Evolutionary conservation across 2,329 filamentous ascomycete genomes (phyloP), one percentile per base, ranked within the genome.

Genomic region (Bipolaris sorokiniana): DNA sequence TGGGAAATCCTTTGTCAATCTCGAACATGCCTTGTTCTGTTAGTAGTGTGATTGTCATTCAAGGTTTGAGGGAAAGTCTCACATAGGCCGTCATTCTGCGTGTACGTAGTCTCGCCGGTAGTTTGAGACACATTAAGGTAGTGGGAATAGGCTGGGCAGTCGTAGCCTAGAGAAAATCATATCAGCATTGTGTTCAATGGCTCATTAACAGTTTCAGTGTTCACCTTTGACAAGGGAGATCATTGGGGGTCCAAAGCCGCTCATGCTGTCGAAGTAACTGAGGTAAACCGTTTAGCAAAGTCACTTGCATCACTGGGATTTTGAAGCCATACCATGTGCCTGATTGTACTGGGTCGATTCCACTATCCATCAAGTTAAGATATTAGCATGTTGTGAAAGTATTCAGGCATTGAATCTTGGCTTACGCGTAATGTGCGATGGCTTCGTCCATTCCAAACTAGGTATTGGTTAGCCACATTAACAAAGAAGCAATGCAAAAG

Each of bases 391-490:
- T 44, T 28, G 10, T 46, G n/a, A 16, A 31, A 7, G 7, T 15
- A 33, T 2, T 20, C 15, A 46, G 1, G 28, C 2, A 11, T 34
- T 9, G 16, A n/a, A 7, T 46, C 4, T 5, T 34, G 10, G 16
- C 42, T 46, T 33, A 46, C 42, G 42, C 42, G 10, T 46, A 46
- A 20, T 46, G 42, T 46, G 42, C 42, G 16, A 46, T 46, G 42
- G 42, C 42, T 20, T 46, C 42, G 28, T 46, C 42, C 42, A 46
- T 20, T 46, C 42, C 42, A 20, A 46, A 5, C 42, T 46, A 15
- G 10, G 15, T 22, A 33, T 15, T n/a, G 5, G 9, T 46, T 11
- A 46, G 28, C 16, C 10, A 7, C 5, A 33, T 34, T 5, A 7
- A 1, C 42, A 22, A 9, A 46, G 1, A 20, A 11, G 16, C 5